Base-by-base conservation (phyloP, 2,329 filamentous ascomycete genomes). In the Exophiala mesophila region DNA sequence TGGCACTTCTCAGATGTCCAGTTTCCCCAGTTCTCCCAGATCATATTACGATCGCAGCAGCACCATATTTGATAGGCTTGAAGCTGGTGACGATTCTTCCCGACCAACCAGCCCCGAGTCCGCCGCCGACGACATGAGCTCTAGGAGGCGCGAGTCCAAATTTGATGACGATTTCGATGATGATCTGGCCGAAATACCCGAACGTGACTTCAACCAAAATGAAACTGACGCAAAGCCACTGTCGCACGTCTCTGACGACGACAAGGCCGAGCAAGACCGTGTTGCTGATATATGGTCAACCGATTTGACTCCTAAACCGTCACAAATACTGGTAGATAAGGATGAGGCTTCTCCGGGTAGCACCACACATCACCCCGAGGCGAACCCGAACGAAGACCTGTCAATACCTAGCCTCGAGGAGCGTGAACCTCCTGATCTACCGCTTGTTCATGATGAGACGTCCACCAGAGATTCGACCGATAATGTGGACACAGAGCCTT, bases 21-120 rank as follows among this genome's bases (percentile, higher is more conserved):
- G 89, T 0, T 74, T 83, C 2, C 83, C 88, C 2, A 88, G 82
- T 55, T 96, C 90, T 3, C 89, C 92, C 0, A 76, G 74, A 32
- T 92, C 88, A 1, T 80, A 53, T 32, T 53, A 79, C 20, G 80
- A 80, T 50, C 78, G 83, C 13, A 77, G 77, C 37, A 87, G 77
- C 9, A 80, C 85, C 0, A 70, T 95, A 34, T 96, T 95, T 56
- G 90, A 96, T 60, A 76, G 79, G 21, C 67, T 76, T 8, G 78
- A 83, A 52, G 74, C 72, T 50, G 74, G 73, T 41, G 70, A 67
- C 33, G 82, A 86, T 38, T 82, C 77, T 3, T 88, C 86, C 8
- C 75, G 82, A 35, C 86, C 89, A 1, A 83, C 80, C 1, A 96
- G 89, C 26, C 90, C 92, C 1, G 82, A 85, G 12, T 94, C 88